Evolutionary conservation across 139 green algal species (phyloP).

Genomic region (Chlamydomonas sphaeroides): DNA sequence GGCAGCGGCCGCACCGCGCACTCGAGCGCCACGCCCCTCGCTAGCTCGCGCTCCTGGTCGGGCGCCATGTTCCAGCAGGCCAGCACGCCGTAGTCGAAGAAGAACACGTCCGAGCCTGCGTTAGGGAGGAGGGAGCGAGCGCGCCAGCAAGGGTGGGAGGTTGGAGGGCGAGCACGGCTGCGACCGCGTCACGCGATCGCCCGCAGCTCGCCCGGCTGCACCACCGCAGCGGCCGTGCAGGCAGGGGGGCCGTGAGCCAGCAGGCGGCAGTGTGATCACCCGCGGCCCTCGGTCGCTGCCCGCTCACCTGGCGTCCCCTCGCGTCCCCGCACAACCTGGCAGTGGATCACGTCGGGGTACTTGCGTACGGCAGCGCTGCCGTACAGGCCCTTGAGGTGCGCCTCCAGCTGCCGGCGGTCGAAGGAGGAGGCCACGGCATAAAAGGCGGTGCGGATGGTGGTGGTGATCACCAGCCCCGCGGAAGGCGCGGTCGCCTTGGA

Average conservation of each 20-base stretch:
- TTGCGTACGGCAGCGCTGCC: conserved; percentile 6
- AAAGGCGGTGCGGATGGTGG: conserved; percentile 58
- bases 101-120: conserved; percentile 49
- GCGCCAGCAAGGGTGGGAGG: too few relatives aligned
- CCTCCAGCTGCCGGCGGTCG: conserved; percentile 50
- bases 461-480: background rate
- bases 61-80: conserved; percentile 70
- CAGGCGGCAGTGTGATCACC: too few relatives aligned
- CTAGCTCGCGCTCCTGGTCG: conserved; percentile 48
- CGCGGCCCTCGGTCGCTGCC: too few relatives aligned
- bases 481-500: too few relatives aligned
- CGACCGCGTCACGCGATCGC: too few relatives aligned
- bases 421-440: conserved; percentile 70
- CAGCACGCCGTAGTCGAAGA: conserved; percentile 81
- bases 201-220: too few relatives aligned
- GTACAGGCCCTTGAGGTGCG: conserved; percentile 2
- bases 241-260: too few relatives aligned
- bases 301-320: background rate
- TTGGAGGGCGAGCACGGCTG: too few relatives aligned
- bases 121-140: background rate
- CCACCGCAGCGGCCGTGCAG: too few relatives aligned
- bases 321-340: background rate
- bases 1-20: conserved; percentile 19
- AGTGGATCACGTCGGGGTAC: conserved; percentile 35
- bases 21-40: background rate